A percentile compares a stretch with the other conserved stretches of the same genome.
phyloP scores from a whole-genome alignment of 768 basidiomycete species.

The Phaffia australis region DNA sequence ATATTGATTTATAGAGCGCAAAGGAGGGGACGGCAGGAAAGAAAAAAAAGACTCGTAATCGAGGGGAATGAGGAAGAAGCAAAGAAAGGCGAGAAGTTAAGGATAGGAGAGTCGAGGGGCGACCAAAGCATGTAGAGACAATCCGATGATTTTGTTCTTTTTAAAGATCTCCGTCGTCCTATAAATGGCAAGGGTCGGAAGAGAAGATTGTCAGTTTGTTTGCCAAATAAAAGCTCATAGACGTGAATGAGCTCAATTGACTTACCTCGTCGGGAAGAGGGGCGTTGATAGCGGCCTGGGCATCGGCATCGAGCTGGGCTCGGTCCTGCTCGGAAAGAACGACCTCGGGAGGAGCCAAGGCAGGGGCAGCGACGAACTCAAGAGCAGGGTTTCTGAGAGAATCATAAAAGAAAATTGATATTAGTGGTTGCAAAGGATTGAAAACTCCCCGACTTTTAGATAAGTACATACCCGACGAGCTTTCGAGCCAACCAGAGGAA shows the following conservation, averaged over 20 bases:
- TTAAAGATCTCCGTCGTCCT: conserved; percentile 38
- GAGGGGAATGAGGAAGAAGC: neutral
- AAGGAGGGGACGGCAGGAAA: too few species aligned
- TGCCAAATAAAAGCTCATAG: neutral
- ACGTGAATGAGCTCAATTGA: conserved; percentile 2
- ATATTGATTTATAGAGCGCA: conserved; percentile 1
- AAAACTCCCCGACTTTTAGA: neutral
- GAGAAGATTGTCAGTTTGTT: neutral
- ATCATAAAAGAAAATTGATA: neutral
- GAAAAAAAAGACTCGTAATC: conserved; percentile 5
- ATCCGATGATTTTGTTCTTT: too few species aligned
- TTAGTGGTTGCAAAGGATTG: neutral
- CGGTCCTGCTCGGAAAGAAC: conserved; percentile 37
- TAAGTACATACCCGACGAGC: conserved; percentile 69
- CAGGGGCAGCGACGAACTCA: conserved; percentile 94
- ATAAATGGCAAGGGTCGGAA: neutral
- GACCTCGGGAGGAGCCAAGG: conserved; percentile 39
- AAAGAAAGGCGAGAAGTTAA: conserved; percentile 6
- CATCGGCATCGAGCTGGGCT: conserved; percentile 79
- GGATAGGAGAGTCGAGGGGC: too few species aligned
- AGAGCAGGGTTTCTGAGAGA: conserved; percentile 60
- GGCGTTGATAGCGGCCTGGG: conserved; percentile 54
- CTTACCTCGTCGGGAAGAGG: conserved; percentile 89
- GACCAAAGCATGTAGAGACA: too few species aligned
- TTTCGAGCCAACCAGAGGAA: conserved; percentile 99